A percentile compares a stretch with the other conserved stretches of the same genome.
Evolutionary conservation across 768 basidiomycete genomes (phyloP).

Genomic region (Lentinula boryana): DNA sequence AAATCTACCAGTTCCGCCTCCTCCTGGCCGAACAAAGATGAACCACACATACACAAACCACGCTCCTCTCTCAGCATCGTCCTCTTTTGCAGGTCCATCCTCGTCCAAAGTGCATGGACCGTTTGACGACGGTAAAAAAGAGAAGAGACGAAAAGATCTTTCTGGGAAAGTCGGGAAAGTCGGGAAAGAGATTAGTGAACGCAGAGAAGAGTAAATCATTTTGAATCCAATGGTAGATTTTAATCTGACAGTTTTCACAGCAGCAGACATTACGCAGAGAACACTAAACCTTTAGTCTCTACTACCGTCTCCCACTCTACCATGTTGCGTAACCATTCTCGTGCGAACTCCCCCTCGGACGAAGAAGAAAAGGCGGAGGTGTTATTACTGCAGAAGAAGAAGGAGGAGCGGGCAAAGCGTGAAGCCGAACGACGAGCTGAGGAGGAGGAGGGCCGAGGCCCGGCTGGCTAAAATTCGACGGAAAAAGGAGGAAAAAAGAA

Average conservation of each 20-base stretch:
- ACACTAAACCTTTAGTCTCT: constrained; percentile 52
- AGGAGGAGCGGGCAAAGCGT: too few relatives aligned
- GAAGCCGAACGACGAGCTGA: too few relatives aligned
- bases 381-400: too few relatives aligned
- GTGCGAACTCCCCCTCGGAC: too few relatives aligned
- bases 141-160: constrained; percentile 63
- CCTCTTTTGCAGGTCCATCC: not conserved
- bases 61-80: not conserved
- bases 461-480: too few relatives aligned
- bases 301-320: constrained; percentile 58
- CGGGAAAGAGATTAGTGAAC: constrained; percentile 68
- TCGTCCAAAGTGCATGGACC: not conserved
- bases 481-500: too few relatives aligned
- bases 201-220: constrained; percentile 63
- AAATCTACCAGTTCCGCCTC: too few relatives aligned
- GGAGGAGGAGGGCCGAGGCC: too few relatives aligned
- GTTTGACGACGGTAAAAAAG: constrained; percentile 45
- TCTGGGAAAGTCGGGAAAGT: constrained; percentile 67
- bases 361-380: too few relatives aligned
- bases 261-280: constrained; percentile 57
- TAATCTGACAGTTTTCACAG: constrained; percentile 25
- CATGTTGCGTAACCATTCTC: too few relatives aligned
- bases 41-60: not conserved
- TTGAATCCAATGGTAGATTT: not conserved
- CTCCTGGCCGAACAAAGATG: not conserved